phyloP scores from a whole-genome alignment of 495 filamentous ascomycete species.

The Neurospora sublineolata region DNA sequence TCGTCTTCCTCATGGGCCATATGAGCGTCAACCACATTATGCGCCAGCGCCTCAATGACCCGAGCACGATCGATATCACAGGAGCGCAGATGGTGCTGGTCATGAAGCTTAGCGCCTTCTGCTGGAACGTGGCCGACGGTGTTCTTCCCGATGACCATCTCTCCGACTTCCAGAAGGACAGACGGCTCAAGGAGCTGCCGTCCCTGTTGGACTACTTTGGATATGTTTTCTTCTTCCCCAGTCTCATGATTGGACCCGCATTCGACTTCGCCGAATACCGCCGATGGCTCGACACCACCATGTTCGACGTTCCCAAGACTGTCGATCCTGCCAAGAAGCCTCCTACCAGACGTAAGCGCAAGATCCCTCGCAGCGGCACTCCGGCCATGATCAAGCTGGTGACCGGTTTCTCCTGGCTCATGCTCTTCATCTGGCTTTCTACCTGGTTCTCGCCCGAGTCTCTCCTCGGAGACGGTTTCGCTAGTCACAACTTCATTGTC shows the following conservation, averaged over 20 bases:
- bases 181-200: slow-evolving; percentile 63
- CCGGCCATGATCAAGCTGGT: slow-evolving; percentile 71
- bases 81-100: slow-evolving; percentile 96
- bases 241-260: slow-evolving; percentile 73
- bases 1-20: slow-evolving; percentile 90
- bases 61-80: slow-evolving; percentile 70
- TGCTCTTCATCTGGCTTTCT: slow-evolving; percentile 63
- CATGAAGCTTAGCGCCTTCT: slow-evolving; percentile 96
- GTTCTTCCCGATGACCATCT: slow-evolving; percentile 65
- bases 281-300: slow-evolving; percentile 83
- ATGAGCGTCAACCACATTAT: slow-evolving; percentile 83
- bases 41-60: slow-evolving; percentile 57
- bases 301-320: slow-evolving; percentile 77
- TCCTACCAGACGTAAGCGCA: slow-evolving; percentile 80
- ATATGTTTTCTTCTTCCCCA: slow-evolving; percentile 91
- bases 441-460: slow-evolving; percentile 51
- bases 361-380: slow-evolving; percentile 81
- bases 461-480: slow-evolving; percentile 44
- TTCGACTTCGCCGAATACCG: slow-evolving; percentile 92
- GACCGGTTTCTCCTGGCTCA: slow-evolving; percentile 65
- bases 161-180: slow-evolving; percentile 75
- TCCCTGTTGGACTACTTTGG: slow-evolving; percentile 66
- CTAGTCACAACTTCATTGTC: slow-evolving; percentile 54
- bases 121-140: slow-evolving; percentile 95
- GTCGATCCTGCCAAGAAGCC: slow-evolving; percentile 71